Base-by-base conservation (phyloP, 768 basidiomycete species). In the Lactifluus rugatus region DNA sequence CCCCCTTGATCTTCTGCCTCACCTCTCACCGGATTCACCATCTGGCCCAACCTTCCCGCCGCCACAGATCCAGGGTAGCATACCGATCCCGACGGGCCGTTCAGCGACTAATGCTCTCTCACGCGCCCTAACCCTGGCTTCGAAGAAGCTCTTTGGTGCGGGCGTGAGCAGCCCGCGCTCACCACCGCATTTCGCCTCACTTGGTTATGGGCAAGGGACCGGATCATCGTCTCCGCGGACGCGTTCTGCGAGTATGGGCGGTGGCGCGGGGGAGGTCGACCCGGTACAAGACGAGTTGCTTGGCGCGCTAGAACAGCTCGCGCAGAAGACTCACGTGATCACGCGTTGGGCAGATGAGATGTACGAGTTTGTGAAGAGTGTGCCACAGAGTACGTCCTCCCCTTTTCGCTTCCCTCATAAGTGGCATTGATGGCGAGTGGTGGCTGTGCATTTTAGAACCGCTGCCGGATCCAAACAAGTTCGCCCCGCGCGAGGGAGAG, bases 261-360 rank as follows among this genome's bases (percentile, higher is more conserved):
- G 74, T 76, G 51, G 36, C 17, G 19, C 34, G 4, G 54, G 46
- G 21, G 56, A 52, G 31, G 17, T 48, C 21, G 85, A 89, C 65
- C 85, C 85, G 1, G 73, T 87, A 64, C 93, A 96, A 64, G 90
- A 95, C 60, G 81, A 83, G 59, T 70, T 96, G n/a, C 73, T 96
- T n/a, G 81, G 76, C 2, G 70, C 73, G 19, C 74, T 98, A 44
- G 95, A 98, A 68, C 89, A 94, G 62, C 74, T 94, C 3, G 95
- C 94, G 34, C 91, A 96, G 77, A 99, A 98, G 78, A 95, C 95
- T 34, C 85, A 89, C 60, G 93, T 94, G 52, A 73, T 98, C 58
- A 88, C 89, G 56, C 86, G 89, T 60, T 95, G 93, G 83, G 96
- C 89, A 21, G 95, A 98, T 63, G 88, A 93, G 76, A 86, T 96